Conservation (phyloP, 495 filamentous ascomycete genomes). For the Penicillium egyptiacum region DNA sequence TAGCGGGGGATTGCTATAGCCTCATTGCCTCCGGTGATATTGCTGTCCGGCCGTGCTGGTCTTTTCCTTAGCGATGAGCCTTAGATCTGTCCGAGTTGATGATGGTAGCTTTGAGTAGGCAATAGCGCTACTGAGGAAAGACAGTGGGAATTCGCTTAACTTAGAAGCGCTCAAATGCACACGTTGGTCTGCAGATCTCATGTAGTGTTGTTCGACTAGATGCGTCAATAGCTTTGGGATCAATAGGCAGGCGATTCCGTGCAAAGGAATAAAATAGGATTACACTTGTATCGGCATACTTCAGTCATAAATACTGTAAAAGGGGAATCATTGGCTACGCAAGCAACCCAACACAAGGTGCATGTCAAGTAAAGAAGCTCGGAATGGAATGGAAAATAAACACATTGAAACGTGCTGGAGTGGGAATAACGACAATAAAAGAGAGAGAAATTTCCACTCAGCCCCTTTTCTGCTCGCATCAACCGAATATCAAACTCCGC, state of each 20-base stretch:
- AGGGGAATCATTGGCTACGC: conserved; percentile 16
- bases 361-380: conserved; percentile 4
- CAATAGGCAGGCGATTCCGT: background rate
- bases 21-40: too few species aligned
- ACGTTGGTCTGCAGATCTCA: background rate
- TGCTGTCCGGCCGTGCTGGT: background rate
- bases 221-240: background rate
- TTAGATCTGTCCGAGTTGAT: background rate
- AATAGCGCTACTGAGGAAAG: background rate
- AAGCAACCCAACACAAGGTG: conserved; percentile 11
- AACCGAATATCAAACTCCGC: conserved; percentile 55
- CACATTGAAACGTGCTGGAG: conserved; percentile 51
- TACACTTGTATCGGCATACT: background rate
- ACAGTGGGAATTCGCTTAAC: background rate
- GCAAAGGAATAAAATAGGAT: background rate
- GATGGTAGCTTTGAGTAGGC: background rate
- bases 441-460: conserved; percentile 52
- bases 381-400: conserved; percentile 37
- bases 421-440: conserved; percentile 52
- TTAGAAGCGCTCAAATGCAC: background rate
- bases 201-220: background rate
- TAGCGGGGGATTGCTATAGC: background rate
- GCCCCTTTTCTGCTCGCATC: conserved; percentile 48
- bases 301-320: conserved; percentile 4
- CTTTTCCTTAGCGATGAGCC: background rate